Evolutionary conservation across 1,284 basidiomycete genomes (phyloP).

Genomic region (Somion occarium): DNA sequence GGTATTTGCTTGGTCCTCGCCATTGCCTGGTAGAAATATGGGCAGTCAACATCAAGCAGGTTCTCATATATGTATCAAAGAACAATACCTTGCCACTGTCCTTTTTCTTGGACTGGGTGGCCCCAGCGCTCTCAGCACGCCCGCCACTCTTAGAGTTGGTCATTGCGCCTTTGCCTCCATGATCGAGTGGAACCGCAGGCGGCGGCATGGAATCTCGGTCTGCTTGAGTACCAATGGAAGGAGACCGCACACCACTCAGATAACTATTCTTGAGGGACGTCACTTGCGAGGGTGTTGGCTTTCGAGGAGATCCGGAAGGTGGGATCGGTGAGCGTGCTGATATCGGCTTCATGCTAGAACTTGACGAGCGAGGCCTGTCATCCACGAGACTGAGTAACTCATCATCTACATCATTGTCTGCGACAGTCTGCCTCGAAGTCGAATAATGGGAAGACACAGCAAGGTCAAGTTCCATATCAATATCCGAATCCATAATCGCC

Average conservation of each 20-base stretch:
- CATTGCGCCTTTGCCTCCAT: neutral
- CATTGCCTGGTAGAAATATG: conserved; percentile 10
- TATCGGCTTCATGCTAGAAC: neutral
- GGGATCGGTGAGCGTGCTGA: neutral
- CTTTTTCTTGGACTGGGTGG: conserved; percentile 38
- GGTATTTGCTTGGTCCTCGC: conserved; percentile 29
- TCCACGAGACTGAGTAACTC: conserved; percentile 66
- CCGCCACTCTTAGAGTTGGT: conserved; percentile 10
- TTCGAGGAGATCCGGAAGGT: neutral
- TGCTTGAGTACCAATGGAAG: conserved; percentile 7
- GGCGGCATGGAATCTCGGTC: conserved; percentile 55
- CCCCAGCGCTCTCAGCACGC: conserved; percentile 14
- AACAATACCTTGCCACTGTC: conserved; percentile 39
- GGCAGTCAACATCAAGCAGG: neutral
- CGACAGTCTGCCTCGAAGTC: conserved; percentile 28
- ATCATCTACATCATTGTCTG: conserved; percentile 61
- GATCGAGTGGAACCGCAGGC: conserved; percentile 30
- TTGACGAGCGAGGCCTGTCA: conserved; percentile 18
- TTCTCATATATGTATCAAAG: conserved; percentile 14
- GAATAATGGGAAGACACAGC: conserved; percentile 21
- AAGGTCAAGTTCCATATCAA: conserved; percentile 21
- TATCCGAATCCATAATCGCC: conserved; percentile 12
- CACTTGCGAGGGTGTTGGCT: neutral
- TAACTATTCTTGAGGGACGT: neutral
- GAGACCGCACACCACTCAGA: conserved; percentile 7